Evolutionary conservation across 2,329 filamentous ascomycete genomes (phyloP).

Genomic region (Verticillium dahliae): DNA sequence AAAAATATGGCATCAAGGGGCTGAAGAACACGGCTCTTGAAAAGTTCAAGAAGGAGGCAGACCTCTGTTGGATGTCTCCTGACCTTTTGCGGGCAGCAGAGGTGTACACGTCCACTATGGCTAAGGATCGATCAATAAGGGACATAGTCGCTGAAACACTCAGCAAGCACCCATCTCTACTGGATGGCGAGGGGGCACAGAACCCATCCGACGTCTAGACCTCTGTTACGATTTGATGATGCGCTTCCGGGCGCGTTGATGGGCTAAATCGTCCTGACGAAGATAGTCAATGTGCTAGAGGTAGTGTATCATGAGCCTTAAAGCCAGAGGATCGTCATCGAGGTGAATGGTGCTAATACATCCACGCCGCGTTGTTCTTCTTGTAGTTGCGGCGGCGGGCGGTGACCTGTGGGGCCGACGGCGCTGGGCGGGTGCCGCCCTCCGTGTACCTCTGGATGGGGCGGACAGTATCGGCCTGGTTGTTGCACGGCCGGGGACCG

Average conservation of each 20-base stretch:
- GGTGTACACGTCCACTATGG: too few species aligned
- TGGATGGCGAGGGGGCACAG: too few species aligned
- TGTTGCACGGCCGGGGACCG: constrained; percentile 14
- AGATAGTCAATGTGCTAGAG: too few species aligned
- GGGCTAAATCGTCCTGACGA: too few species aligned
- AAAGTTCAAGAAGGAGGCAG: not conserved
- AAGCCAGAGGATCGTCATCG: too few species aligned
- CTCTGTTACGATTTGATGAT: too few species aligned
- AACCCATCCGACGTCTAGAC: too few species aligned
- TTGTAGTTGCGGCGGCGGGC: constrained; percentile 36
- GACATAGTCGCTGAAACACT: too few species aligned
- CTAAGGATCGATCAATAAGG: too few species aligned
- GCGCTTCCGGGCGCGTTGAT: too few species aligned
- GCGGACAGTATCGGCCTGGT: constrained; percentile 17
- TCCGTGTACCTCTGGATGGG: constrained; percentile 19
- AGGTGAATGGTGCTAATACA: constrained; percentile 32
- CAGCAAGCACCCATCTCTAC: too few species aligned
- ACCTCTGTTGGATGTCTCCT: not conserved
- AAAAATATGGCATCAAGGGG: not conserved
- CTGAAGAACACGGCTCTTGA: not conserved
- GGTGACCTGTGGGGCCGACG: constrained; percentile 14
- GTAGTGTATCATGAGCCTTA: too few species aligned
- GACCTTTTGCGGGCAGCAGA: not conserved
- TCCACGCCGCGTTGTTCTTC: constrained; percentile 58
- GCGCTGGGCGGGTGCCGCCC: constrained; percentile 7